phyloP scores from a whole-genome alignment of 169 alveolate species.

The Eimeria sp. region DNA sequence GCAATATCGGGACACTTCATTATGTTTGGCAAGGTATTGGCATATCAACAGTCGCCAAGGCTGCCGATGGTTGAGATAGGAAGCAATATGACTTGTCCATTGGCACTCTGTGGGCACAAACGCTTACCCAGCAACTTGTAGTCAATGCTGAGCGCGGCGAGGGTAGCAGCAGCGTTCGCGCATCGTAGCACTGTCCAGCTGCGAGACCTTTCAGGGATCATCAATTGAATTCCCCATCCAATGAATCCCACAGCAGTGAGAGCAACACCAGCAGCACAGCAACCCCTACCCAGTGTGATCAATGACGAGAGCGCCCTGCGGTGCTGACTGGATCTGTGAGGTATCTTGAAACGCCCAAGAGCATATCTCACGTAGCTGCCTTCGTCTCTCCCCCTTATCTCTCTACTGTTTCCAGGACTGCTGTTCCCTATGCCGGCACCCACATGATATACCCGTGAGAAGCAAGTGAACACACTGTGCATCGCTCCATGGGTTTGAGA shows the following conservation, averaged over 20 bases:
- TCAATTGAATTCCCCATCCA: conserved; percentile 43
- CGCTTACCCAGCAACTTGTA: conserved; percentile 67
- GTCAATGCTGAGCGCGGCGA: conserved; percentile 74
- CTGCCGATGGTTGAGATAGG: not conserved
- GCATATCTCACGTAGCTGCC: not conserved
- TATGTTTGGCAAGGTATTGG: not conserved
- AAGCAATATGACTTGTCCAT: not conserved
- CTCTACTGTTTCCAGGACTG: not conserved
- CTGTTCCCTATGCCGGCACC: not conserved
- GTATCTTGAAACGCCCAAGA: conserved; percentile 4
- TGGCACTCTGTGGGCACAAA: not conserved
- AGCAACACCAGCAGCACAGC: conserved; percentile 26
- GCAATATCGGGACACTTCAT: not conserved
- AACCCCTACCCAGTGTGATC: not conserved
- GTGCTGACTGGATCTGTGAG: conserved; percentile 11
- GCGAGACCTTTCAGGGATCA: conserved; percentile 63
- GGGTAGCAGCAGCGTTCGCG: conserved; percentile 58
- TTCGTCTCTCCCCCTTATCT: not conserved
- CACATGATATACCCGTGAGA: not conserved
- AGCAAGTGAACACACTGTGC: not conserved
- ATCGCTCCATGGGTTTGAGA: not conserved
- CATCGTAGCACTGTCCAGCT: conserved; percentile 63
- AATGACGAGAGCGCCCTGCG: conserved; percentile 10
- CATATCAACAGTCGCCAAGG: not conserved
- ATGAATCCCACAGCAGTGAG: conserved; percentile 13